These are phyloP conservation scores for Gentiana dahurica DNA, from an alignment of 257 asterid genomes.

Conservation along the genomic window DNA sequence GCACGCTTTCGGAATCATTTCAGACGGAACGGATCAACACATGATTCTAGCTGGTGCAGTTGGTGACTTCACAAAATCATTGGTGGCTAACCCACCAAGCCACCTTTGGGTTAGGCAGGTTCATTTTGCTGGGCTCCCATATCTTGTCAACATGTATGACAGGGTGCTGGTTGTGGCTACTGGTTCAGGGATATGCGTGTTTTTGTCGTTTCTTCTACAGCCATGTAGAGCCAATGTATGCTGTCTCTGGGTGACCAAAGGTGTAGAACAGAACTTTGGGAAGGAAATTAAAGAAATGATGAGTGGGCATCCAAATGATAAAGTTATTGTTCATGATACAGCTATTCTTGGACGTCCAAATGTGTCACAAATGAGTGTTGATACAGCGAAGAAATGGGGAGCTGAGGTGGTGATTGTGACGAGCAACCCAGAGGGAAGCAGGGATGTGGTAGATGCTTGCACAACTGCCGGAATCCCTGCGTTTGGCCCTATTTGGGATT, in stretches of 20 bases:
- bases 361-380: conserved; percentile 36
- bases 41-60: conserved; percentile 62
- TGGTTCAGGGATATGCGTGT: conserved; percentile 51
- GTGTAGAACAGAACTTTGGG: conserved; percentile 45
- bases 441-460: no score
- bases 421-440: conserved; percentile 16
- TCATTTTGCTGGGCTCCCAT: conserved; percentile 51
- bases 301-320: conserved; percentile 32
- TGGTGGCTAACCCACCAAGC: conserved; percentile 30
- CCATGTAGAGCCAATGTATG: conserved; percentile 38
- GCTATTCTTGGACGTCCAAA: conserved; percentile 43
- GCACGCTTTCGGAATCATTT: conserved; percentile 59
- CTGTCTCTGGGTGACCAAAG: conserved; percentile 47
- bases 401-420: conserved; percentile 55
- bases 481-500: no score
- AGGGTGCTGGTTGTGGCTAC: conserved; percentile 48
- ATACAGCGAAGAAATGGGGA: conserved; percentile 22
- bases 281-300: conserved; percentile 32
- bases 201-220: conserved; percentile 42
- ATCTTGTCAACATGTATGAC: conserved; percentile 37
- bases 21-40: conserved; percentile 40
- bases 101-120: conserved; percentile 48
- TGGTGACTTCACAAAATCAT: conserved; percentile 46
- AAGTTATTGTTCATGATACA: conserved; percentile 44
- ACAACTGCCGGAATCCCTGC: no score